Conservation (phyloP, 148 eudicot genomes). For the Heliamphora exappendiculata region DNA sequence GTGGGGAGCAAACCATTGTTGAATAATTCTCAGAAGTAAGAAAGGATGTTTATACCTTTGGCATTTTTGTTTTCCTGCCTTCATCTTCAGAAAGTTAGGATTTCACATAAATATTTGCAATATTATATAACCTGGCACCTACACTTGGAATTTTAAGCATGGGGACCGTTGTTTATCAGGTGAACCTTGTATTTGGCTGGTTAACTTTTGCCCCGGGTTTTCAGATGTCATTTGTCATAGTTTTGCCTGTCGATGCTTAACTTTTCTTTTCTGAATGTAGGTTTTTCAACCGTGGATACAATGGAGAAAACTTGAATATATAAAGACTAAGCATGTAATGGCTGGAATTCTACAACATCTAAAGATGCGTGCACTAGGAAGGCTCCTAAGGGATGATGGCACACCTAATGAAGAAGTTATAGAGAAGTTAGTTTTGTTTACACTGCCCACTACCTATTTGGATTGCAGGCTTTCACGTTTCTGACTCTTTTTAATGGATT, state of each 20-base stretch:
- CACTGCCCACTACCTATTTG: not conserved
- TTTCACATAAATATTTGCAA: not conserved
- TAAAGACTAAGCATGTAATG: conserved; percentile 58
- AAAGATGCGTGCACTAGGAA: conserved; percentile 47
- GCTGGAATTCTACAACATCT: conserved; percentile 60
- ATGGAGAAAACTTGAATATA: conserved; percentile 43
- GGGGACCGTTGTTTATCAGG: not conserved
- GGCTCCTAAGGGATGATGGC: conserved; percentile 47
- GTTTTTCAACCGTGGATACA: conserved; percentile 84
- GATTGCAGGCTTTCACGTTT: not conserved
- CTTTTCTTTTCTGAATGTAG: conserved; percentile 24
- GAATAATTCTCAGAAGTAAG: not conserved
- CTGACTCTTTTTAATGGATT: conserved; percentile 6
- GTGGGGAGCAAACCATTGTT: not conserved
- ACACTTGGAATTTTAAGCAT: not conserved
- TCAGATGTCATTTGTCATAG: conserved; percentile 1
- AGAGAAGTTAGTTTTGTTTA: conserved; percentile 28
- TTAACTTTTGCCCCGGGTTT: not conserved
- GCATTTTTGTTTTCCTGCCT: not conserved
- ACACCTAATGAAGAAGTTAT: conserved; percentile 35
- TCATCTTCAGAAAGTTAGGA: not conserved
- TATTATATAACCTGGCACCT: not conserved
- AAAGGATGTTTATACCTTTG: not conserved
- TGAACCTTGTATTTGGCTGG: conserved; percentile 6
- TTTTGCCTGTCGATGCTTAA: not conserved